Evolutionary conservation across 2,329 filamentous ascomycete genomes (phyloP), one percentile per base, ranked within the genome.

Genomic region (Phaeosphaeria sp.): DNA sequence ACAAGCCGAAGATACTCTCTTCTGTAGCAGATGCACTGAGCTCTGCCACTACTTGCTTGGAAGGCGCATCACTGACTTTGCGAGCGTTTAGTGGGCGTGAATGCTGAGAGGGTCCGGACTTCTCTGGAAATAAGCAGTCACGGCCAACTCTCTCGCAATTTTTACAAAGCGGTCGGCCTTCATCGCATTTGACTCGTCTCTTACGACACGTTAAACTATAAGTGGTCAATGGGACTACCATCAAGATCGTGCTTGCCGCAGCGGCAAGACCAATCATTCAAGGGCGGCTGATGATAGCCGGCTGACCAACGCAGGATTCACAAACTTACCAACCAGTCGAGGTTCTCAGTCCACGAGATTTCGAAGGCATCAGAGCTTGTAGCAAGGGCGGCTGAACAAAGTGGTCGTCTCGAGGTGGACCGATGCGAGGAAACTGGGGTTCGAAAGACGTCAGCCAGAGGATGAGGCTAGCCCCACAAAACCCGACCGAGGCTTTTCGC

Each of bases 171-270:
- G 79, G 80, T 55, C 75, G 78, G 30, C 70, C 72, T 67, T 83
- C 81, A 56, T 83, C 81, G 65, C 82, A 84, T 68, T 84, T 84
- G 65, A 83, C 81, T 59, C 82, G 79, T 46, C 82, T 73, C 56
- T 77, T 76, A 30, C 80, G 79, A 62, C 81, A 82, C n/a, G 78
- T 79, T 53, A 79, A 65, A 61, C 78, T 80, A 21, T 33, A 13
- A 50, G 11, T 27, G 3, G 30, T 67, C 22, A 67, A 64, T 44
- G 44, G 49, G 21, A 33, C 24, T 44, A 27, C 6, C 9, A 48
- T 55, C 45, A 56, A 56, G 6, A n/a, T 18, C 24, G 15, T 44
- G 39, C 24, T 22, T 15, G 8, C 21, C 24, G 20, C 30, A 22
- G 33, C n/a, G 22, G 40, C 21, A 44, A 24, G 11, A 22, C 2